Conservation (phyloP, 1,139 yeast genomes). For the Barnettozyma hawaiiensis region DNA sequence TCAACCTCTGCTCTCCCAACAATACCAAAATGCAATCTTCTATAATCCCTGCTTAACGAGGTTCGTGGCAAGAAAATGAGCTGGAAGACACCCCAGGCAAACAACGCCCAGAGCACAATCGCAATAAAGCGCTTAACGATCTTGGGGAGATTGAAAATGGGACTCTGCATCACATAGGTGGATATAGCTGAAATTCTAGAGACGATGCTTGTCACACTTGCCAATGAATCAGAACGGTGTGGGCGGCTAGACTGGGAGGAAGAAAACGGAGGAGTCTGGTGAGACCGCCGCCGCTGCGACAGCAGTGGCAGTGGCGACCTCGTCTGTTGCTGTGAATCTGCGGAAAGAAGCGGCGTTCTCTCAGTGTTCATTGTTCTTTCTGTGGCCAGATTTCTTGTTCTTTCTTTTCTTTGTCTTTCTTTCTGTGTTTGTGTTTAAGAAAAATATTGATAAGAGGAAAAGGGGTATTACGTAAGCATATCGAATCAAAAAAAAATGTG, state of each 20-base stretch:
- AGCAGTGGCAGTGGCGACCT: too few relatives aligned
- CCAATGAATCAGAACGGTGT: slow-evolving; percentile 7
- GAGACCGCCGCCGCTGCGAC: neutral
- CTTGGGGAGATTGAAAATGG: slow-evolving; percentile 9
- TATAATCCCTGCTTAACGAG: slow-evolving; percentile 74
- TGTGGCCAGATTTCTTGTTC: too few relatives aligned
- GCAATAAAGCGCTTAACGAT: slow-evolving; percentile 17
- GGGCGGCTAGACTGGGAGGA: slow-evolving; percentile 1
- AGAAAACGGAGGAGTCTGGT: too few relatives aligned
- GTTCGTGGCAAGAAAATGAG: slow-evolving; percentile 83
- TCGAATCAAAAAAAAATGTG: too few relatives aligned
- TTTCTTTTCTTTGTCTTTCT: too few relatives aligned
- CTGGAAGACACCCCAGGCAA: slow-evolving; percentile 21
- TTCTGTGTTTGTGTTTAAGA: too few relatives aligned
- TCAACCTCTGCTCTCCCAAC: slow-evolving; percentile 61
- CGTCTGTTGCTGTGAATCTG: neutral
- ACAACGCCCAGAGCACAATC: slow-evolving; percentile 21
- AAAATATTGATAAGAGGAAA: too few relatives aligned
- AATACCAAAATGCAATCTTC: slow-evolving; percentile 63
- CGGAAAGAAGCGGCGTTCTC: neutral
- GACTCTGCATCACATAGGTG: slow-evolving; percentile 16
- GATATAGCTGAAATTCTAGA: slow-evolving; percentile 16
- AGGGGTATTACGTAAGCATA: too few relatives aligned
- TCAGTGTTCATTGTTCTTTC: slow-evolving; percentile 4
- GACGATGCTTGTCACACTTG: slow-evolving; percentile 12